Conservation (phyloP, 345 rosid genomes). For the Euphorbia pulcherrima region DNA sequence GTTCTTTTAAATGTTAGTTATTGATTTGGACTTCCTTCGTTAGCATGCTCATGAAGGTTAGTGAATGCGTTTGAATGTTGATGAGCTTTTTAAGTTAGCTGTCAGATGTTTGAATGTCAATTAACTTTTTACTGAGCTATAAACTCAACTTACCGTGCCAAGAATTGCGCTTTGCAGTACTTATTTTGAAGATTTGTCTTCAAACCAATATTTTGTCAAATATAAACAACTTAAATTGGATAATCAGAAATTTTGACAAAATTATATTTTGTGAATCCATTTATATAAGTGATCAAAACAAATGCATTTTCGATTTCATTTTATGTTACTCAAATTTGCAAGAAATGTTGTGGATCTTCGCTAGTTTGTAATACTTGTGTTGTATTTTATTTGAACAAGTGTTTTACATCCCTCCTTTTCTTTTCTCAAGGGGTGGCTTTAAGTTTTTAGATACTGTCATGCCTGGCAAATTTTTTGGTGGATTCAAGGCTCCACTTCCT, state of each 20-base stretch:
- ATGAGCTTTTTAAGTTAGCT: not conserved
- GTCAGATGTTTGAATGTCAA: not conserved
- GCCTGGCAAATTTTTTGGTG: conserved; percentile 34
- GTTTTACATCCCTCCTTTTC: not conserved
- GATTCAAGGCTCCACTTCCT: conserved; percentile 49
- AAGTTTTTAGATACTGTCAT: conserved; percentile 30
- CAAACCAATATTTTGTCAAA: not conserved
- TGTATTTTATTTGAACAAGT: not conserved
- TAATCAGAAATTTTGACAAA: not conserved
- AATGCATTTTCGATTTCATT: not conserved
- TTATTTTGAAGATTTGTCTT: not conserved
- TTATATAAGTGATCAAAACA: not conserved
- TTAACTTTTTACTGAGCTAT: not conserved
- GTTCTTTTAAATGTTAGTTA: not conserved
- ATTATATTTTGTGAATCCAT: not conserved
- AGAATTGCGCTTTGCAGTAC: not conserved
- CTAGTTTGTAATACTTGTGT: not conserved
- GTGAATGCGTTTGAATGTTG: not conserved
- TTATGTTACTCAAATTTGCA: not conserved
- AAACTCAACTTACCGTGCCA: not conserved
- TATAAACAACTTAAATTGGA: not conserved
- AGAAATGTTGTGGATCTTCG: not conserved
- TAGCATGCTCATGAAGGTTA: not conserved
- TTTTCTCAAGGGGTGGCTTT: conserved; percentile 46
- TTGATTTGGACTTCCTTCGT: not conserved